Conservation (phyloP, 345 rosid genomes). For the Eucalyptus sideroxylon region DNA sequence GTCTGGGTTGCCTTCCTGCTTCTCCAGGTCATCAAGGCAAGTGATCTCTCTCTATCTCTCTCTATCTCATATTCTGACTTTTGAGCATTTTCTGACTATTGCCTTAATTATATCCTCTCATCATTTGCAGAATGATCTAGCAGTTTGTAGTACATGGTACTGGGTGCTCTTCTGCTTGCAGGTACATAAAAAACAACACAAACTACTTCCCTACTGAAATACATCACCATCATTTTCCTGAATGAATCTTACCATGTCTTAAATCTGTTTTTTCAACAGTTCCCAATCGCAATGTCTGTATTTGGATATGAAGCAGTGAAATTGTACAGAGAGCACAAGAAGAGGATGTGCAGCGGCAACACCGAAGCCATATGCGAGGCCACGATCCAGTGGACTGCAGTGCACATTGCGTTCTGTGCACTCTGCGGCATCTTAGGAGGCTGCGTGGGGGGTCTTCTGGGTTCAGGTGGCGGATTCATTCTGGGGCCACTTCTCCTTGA, state of each 20-base stretch:
- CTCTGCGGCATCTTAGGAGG: slow-evolving; percentile 82
- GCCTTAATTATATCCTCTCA: neutral
- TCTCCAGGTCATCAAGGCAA: slow-evolving; percentile 61
- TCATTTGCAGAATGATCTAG: slow-evolving; percentile 51
- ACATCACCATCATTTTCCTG: neutral
- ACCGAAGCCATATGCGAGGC: slow-evolving; percentile 73
- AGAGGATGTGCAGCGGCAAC: slow-evolving; percentile 50
- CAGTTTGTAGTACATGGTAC: slow-evolving; percentile 57
- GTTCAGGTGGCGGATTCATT: slow-evolving; percentile 95
- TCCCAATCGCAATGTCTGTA: slow-evolving; percentile 48
- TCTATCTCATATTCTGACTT: neutral
- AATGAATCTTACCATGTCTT: neutral
- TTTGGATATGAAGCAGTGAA: slow-evolving; percentile 66
- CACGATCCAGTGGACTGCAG: slow-evolving; percentile 75
- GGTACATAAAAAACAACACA: slow-evolving; percentile 18
- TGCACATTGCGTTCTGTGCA: slow-evolving; percentile 70
- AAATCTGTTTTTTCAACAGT: slow-evolving; percentile 15
- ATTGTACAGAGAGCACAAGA: slow-evolving; percentile 42
- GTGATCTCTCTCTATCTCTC: neutral
- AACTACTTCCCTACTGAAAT: neutral
- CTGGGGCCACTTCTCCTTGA: slow-evolving; percentile 92
- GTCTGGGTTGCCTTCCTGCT: slow-evolving; percentile 70
- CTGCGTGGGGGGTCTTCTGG: slow-evolving; percentile 86
- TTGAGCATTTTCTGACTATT: neutral
- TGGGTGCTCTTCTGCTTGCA: slow-evolving; percentile 78